These are phyloP conservation scores for Teratosphaeria destructans DNA, from an alignment of 2,329 filamentous ascomycete genomes.

Conservation along the genomic window DNA sequence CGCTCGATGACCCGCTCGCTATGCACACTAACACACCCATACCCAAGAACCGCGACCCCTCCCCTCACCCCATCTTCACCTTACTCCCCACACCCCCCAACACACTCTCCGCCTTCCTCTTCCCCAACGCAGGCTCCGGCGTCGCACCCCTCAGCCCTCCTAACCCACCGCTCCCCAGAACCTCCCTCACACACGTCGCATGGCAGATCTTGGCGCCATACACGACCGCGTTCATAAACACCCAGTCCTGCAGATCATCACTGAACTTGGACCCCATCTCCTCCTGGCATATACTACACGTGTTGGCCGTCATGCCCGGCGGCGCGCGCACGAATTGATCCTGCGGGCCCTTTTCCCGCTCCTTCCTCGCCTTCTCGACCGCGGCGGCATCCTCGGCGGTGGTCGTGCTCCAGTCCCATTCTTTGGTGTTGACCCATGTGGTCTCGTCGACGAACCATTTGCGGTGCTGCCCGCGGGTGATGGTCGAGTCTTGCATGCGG, in stretches of 20 bases:
- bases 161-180: constrained; percentile 24
- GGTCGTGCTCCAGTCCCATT: constrained; percentile 55
- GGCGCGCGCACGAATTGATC: constrained; percentile 73
- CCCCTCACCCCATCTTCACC: constrained; percentile 4
- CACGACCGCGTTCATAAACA: constrained; percentile 82
- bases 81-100: constrained; percentile 11
- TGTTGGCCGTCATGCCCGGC: constrained; percentile 61
- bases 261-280: constrained; percentile 88
- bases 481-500: constrained; percentile 69
- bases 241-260: constrained; percentile 88
- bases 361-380: not conserved
- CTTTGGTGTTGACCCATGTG: constrained; percentile 83
- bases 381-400: constrained; percentile 32
- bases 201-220: constrained; percentile 77
- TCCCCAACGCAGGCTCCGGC: constrained; percentile 23
- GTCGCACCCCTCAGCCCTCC: constrained; percentile 23
- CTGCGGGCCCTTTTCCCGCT: constrained; percentile 42
- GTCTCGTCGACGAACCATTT: constrained; percentile 91
- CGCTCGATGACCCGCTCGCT: not conserved
- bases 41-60: not conserved
- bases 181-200: constrained; percentile 78
- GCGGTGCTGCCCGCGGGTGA: constrained; percentile 72
- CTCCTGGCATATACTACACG: constrained; percentile 91
- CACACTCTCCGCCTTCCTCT: constrained; percentile 25
- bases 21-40: not conserved